Base-by-base conservation (phyloP, 1,139 yeast genomes). In the Yamadazyma atlantica region DNA sequence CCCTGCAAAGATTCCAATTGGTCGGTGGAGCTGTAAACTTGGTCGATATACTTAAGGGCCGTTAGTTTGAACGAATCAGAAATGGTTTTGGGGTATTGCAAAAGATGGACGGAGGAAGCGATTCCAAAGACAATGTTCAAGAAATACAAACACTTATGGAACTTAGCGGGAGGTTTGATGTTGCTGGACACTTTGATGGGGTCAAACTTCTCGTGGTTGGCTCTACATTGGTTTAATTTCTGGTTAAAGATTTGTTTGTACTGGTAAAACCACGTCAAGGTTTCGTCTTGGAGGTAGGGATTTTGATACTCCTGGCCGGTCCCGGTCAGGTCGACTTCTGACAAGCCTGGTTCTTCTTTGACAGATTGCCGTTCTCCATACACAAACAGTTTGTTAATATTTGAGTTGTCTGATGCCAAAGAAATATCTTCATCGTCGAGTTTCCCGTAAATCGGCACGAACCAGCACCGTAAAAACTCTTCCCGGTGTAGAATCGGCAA, bases 401-500 rank as follows among this genome's bases (percentile, higher is more conserved):
- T 55, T 1, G 88, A 75, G 48, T 71, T 71, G 42, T 79, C 75
- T 0, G 87, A 78, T 0, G 88, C 89, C 34, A 86, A 64, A 2
- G 82, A 71, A 0, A 78, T 64, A 29, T 64, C 64, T n/a, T n/a
- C n/a, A 15, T 36, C 18, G 22, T 86, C 80, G 39, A 85, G 65
- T 5, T 67, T 59, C 2, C 96, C 96, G 54, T 88, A 88, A 1
- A 88, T 70, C 0, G 96, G 96, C 43, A 78, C 75, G 54, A 85
- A 89, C 53, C 80, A 81, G 32, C 69, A 66, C 36, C 65, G 64
- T 32, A 89, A 57, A 52, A 88, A 88, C 45, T 75, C 78, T 51
- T 87, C 95, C 27, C 96, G 73, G 55, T 89, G 96, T 36, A 89
- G 60, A 4, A 88, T 71, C 0, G 96, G 96, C 28, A 85, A 55